Evolutionary conservation across 1,139 yeast genomes (phyloP), one percentile per base, ranked within the genome.

Genomic region (Tardiomyces depauwii): DNA sequence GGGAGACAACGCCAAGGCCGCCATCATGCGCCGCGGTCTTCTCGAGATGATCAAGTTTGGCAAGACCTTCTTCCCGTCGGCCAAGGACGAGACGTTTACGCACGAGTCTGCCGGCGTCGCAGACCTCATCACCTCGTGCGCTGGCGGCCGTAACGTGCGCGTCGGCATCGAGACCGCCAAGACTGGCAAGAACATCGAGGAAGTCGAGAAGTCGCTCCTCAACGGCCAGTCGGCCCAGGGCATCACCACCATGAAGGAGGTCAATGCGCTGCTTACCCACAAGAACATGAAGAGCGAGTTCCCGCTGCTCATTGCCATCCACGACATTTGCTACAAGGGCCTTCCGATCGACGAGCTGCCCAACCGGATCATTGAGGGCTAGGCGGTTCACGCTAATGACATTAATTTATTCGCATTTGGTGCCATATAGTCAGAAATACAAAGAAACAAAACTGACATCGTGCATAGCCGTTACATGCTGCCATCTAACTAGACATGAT

Each of bases 1-100:
- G 96, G 97, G 97, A 64, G 95, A 87, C 70, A 89, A 89, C 63
- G 96, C 97, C 55, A 86, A 88, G 68, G 84, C 96, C 44, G 96
- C 96, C 44, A 78, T 89, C 58, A 87, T 88, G 89, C 80, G 97
- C 71, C 80, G 93, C 55, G 97, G 97, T 44, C 68, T 89, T 49
- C 74, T 81, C 59, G 97, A 89, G 70, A 86, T 82, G 68, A 82
- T 87, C 63, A 77, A 77, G 66, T 89, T 89, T 65, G 93, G 95
- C 44, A 76, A 79, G 58, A 75, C 76, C 54, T 77, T 77, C 62
- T 80, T 81, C 74, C 83, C 91, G 33, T 76, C 76, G 48, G 80
- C 86, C 51, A 71, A 77, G 57, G 75, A 84, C 43, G 72, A 78
- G 52, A 88, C 97, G 39, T 87, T 87, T 67, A 84, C 94, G 51